phyloP scores from a whole-genome alignment of 1,284 basidiomycete genomes.

The Coniferiporia weirii region DNA sequence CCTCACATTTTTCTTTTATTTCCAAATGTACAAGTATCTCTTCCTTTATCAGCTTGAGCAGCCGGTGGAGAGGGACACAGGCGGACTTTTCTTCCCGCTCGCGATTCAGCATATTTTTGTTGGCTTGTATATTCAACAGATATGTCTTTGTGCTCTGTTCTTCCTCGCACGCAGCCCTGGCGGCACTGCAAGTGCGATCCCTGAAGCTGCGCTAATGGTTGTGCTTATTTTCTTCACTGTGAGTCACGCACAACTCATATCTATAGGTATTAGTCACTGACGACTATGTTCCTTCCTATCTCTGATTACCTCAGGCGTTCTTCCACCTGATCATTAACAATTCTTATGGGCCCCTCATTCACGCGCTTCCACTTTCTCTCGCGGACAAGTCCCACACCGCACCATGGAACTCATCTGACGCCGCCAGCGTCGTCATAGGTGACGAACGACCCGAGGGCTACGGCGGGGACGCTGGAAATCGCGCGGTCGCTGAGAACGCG shows the following conservation, averaged over 20 bases:
- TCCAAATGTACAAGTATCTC: constrained; percentile 84
- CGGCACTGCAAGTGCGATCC: constrained; percentile 49
- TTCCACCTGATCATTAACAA: constrained; percentile 65
- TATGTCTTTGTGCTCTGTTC: constrained; percentile 83
- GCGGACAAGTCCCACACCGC: constrained; percentile 40
- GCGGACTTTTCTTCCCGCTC: constrained; percentile 93
- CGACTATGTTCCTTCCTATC: constrained; percentile 16
- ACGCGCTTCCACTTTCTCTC: constrained; percentile 70
- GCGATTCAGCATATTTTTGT: constrained; percentile 92
- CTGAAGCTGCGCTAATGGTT: constrained; percentile 79
- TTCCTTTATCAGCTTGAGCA: constrained; percentile 82
- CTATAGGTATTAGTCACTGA: neutral
- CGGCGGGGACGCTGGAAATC: constrained; percentile 22
- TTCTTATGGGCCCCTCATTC: constrained; percentile 62
- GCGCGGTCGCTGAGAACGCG: constrained; percentile 18
- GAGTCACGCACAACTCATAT: constrained; percentile 24
- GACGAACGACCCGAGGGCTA: neutral
- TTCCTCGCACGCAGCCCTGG: constrained; percentile 69
- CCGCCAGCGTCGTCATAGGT: neutral
- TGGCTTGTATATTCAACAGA: constrained; percentile 83
- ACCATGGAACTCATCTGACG: constrained; percentile 18
- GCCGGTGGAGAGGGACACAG: constrained; percentile 74
- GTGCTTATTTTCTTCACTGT: constrained; percentile 79
- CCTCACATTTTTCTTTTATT: constrained; percentile 81
- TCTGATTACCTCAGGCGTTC: constrained; percentile 40